Conservation (phyloP, 129 eudicot genomes). For the Escallonia rubra region DNA sequence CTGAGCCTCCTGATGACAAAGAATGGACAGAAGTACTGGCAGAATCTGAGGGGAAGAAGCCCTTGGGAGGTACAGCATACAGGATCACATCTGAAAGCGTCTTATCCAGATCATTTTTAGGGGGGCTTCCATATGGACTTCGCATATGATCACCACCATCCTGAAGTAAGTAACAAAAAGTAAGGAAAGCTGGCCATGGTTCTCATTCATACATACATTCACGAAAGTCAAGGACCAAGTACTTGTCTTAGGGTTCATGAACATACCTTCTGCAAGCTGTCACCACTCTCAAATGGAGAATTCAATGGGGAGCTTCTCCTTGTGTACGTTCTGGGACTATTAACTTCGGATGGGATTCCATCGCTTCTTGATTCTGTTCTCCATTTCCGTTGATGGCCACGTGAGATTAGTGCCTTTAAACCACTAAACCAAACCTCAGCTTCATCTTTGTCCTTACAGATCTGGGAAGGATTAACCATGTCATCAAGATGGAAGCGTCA, state of each 20-base stretch:
- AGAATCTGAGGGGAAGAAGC: constrained; percentile 69
- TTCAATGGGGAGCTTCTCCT: constrained; percentile 85
- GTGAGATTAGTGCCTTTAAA: constrained; percentile 84
- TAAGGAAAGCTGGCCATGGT: background rate
- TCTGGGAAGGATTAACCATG: constrained; percentile 28
- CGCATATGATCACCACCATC: constrained; percentile 70
- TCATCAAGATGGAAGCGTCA: background rate
- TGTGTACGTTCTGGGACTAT: constrained; percentile 88
- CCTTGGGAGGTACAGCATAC: constrained; percentile 64
- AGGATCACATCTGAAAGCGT: constrained; percentile 53
- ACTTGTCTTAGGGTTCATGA: too few relatives aligned
- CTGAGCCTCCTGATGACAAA: constrained; percentile 90
- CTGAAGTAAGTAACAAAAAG: constrained; percentile 35
- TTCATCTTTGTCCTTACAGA: constrained; percentile 98
- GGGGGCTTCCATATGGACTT: constrained; percentile 74
- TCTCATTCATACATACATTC: too few relatives aligned
- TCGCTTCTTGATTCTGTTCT: constrained; percentile 97
- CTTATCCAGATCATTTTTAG: constrained; percentile 62
- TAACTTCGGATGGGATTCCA: constrained; percentile 86
- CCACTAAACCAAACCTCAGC: constrained; percentile 99
- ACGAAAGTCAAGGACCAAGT: too few relatives aligned
- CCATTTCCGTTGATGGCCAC: constrained; percentile 82
- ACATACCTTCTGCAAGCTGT: constrained; percentile 74
- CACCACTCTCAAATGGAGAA: constrained; percentile 78
- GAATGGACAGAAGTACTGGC: constrained; percentile 78